These are phyloP conservation scores for Didymella segeticola DNA, from an alignment of 2,329 filamentous ascomycete species.

Conservation along the genomic window DNA sequence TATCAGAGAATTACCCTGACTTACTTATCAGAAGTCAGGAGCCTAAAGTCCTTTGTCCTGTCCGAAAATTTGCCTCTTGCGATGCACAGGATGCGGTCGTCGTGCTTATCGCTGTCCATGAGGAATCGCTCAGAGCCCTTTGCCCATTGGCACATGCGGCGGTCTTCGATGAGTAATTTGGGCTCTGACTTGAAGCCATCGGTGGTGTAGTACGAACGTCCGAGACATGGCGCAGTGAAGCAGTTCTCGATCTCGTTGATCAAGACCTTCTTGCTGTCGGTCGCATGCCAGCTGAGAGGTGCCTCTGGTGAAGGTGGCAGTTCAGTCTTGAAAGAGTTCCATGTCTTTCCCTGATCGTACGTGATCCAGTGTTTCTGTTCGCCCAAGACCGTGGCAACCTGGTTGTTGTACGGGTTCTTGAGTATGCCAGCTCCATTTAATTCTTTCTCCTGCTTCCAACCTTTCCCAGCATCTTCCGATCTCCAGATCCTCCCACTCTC, in stretches of 20 bases:
- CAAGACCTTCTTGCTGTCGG: conserved; percentile 82
- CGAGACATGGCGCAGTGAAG: conserved; percentile 48
- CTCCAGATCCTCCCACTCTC: conserved; percentile 72
- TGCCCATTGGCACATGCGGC: conserved; percentile 86
- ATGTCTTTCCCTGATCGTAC: conserved; percentile 79
- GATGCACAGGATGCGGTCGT: conserved; percentile 80
- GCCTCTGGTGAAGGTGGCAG: conserved; percentile 60
- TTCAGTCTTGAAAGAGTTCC: conserved; percentile 74
- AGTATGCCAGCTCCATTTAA: conserved; percentile 68
- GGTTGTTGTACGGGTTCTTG: conserved; percentile 79
- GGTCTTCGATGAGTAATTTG: conserved; percentile 70
- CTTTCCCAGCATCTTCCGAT: conserved; percentile 79
- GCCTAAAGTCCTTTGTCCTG: conserved; percentile 74
- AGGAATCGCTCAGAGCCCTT: conserved; percentile 77
- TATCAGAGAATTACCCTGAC: conserved; percentile 4
- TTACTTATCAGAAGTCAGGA: conserved; percentile 77
- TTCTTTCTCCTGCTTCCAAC: conserved; percentile 72
- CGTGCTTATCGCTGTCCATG: conserved; percentile 68
- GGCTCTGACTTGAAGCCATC: conserved; percentile 79
- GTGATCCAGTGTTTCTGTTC: conserved; percentile 80
- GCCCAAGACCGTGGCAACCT: conserved; percentile 82
- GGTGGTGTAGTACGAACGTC: conserved; percentile 72
- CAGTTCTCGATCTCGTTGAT: conserved; percentile 69
- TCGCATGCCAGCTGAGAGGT: conserved; percentile 80
- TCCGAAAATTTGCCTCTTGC: conserved; percentile 74